phyloP scores from a whole-genome alignment of 345 rosid genomes.

The Acer yangbiense region DNA sequence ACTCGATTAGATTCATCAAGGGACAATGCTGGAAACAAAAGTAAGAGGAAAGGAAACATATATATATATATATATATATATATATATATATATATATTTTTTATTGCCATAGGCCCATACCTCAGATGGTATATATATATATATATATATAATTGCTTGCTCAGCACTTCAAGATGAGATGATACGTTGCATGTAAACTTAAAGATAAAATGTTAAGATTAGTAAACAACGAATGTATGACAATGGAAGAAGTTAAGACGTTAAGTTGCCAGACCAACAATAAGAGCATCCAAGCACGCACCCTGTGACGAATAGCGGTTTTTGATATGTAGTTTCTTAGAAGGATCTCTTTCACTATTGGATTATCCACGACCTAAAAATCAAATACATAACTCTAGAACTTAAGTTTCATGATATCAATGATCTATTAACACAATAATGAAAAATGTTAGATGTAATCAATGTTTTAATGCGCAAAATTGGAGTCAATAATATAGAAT shows the following conservation, averaged over 20 bases:
- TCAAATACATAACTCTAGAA: background rate
- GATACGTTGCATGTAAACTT: background rate
- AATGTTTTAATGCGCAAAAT: background rate
- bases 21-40: too few species aligned
- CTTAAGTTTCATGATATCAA: background rate
- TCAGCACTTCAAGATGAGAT: too few species aligned
- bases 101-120: too few species aligned
- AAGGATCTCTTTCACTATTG: constrained; percentile 60
- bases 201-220: constrained; percentile 36
- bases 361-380: constrained; percentile 50
- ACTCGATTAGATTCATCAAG: too few species aligned
- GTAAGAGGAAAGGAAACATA: too few species aligned
- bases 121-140: too few species aligned
- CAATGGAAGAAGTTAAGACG: constrained; percentile 53
- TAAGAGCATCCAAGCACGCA: constrained; percentile 69
- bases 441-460: background rate
- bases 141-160: too few species aligned
- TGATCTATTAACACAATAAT: background rate
- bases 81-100: too few species aligned
- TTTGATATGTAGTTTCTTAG: constrained; percentile 47
- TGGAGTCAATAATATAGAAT: background rate
- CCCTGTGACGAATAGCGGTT: constrained; percentile 60
- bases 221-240: constrained; percentile 72
- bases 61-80: too few species aligned
- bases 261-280: constrained; percentile 74